These are phyloP conservation scores for Zelopaecilomyces penicillatus DNA, from an alignment of 2,329 filamentous ascomycete genomes.

Conservation along the genomic window DNA sequence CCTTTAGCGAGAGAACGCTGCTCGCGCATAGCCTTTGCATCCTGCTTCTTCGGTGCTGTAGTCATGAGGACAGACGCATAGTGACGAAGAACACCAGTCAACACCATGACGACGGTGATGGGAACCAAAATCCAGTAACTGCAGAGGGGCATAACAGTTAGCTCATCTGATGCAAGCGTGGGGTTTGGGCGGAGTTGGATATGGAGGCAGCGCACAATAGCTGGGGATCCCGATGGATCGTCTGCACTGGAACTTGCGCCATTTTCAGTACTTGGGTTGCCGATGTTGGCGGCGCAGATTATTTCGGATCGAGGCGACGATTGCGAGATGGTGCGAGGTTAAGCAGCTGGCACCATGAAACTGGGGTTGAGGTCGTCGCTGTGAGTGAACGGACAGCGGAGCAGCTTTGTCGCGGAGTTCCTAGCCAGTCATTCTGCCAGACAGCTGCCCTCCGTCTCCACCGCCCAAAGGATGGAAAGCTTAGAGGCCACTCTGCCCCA, in stretches of 20 bases:
- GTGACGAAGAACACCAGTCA: constrained; percentile 92
- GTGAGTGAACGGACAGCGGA: too few relatives aligned
- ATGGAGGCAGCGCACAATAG: constrained; percentile 64
- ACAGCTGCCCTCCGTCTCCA: too few relatives aligned
- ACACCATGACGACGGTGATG: constrained; percentile 95
- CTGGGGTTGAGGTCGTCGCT: too few relatives aligned
- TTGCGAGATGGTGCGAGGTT: too few relatives aligned
- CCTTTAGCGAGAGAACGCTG: constrained; percentile 78
- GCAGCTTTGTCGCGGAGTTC: too few relatives aligned
- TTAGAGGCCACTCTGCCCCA: too few relatives aligned
- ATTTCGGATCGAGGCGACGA: too few relatives aligned
- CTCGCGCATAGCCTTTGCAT: constrained; percentile 70
- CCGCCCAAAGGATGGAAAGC: too few relatives aligned
- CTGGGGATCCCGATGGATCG: constrained; percentile 96
- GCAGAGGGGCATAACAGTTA: constrained; percentile 6
- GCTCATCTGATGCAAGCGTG: constrained; percentile 17
- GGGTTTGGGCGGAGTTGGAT: background rate
- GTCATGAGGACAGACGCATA: constrained; percentile 92
- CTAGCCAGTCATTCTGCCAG: too few relatives aligned
- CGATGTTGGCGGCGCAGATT: too few relatives aligned
- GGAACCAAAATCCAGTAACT: constrained; percentile 99
- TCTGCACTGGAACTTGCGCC: constrained; percentile 81
- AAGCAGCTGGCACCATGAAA: too few relatives aligned
- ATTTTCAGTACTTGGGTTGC: constrained; percentile 38
- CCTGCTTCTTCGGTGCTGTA: constrained; percentile 71